Conservation (phyloP, 139 green algal species). For the Trebouxia sp. region DNA sequence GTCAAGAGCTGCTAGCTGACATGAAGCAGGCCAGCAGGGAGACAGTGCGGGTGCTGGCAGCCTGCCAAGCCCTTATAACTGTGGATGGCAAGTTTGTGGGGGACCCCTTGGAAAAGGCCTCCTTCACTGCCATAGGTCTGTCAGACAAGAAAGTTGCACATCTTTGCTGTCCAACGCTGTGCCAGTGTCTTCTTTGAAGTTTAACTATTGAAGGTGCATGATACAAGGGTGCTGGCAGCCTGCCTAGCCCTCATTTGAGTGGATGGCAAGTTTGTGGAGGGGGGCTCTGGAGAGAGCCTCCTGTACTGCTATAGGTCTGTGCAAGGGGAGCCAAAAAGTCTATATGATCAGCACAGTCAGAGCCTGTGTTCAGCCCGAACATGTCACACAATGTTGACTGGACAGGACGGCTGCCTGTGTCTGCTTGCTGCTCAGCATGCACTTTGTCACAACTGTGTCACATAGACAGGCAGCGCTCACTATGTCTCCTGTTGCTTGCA, state of each 20-base stretch:
- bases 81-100: slow-evolving; percentile 70
- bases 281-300: slow-evolving; percentile 1
- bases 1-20: slow-evolving; percentile 13
- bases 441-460: too few relatives aligned
- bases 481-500: too few relatives aligned
- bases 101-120: slow-evolving; percentile 86
- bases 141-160: neutral
- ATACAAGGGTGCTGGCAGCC: slow-evolving; percentile 81
- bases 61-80: slow-evolving; percentile 74
- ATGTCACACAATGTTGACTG: too few relatives aligned
- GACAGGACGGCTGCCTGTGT: too few relatives aligned
- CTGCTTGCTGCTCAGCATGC: too few relatives aligned
- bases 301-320: neutral
- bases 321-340: too few relatives aligned
- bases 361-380: too few relatives aligned
- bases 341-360: too few relatives aligned
- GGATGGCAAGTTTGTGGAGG: slow-evolving; percentile 8
- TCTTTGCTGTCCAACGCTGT: too few relatives aligned
- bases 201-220: too few relatives aligned
- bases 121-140: slow-evolving; percentile 54
- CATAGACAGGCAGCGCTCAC: too few relatives aligned
- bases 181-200: too few relatives aligned
- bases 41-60: slow-evolving; percentile 70
- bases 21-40: slow-evolving; percentile 1
- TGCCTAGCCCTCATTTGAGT: slow-evolving; percentile 72